Conservation (phyloP, 305 asterid species). For the Ilex paraguariensis region DNA sequence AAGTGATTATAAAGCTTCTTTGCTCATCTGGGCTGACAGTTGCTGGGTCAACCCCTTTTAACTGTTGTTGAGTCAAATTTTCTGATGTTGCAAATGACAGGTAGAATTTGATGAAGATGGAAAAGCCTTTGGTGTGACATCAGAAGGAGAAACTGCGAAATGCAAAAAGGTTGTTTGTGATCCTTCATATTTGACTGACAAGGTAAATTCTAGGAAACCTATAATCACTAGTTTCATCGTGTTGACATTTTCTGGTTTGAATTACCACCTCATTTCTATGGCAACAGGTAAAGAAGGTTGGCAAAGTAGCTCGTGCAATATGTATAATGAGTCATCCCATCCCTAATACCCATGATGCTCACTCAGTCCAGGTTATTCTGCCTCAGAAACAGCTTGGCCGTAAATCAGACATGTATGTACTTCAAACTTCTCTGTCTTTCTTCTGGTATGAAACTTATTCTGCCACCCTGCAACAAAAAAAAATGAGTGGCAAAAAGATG, state of each 20-base stretch:
- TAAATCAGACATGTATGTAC: conserved; percentile 80
- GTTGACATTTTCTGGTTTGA: conserved; percentile 7
- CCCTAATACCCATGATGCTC: conserved; percentile 83
- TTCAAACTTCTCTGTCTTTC: too few species aligned
- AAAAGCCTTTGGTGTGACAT: conserved; percentile 76
- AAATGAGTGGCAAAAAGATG: too few species aligned
- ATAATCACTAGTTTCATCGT: too few species aligned
- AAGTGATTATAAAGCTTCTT: background rate
- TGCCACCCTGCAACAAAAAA: too few species aligned
- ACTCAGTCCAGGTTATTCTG: conserved; percentile 91
- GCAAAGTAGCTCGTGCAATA: conserved; percentile 89
- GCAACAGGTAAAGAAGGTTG: conserved; percentile 74
- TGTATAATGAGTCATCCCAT: conserved; percentile 98
- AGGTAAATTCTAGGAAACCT: conserved; percentile 33
- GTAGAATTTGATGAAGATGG: conserved; percentile 81
- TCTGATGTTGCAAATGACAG: conserved; percentile 22
- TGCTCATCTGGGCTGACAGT: background rate
- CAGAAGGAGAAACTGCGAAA: conserved; percentile 98
- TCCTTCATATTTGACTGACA: conserved; percentile 84
- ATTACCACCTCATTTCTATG: background rate
- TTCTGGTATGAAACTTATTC: too few species aligned
- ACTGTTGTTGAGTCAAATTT: too few species aligned
- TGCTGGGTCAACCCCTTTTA: background rate
- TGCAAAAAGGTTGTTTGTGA: conserved; percentile 97
- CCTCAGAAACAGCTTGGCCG: conserved; percentile 99